Percentiles rank a stretch among this genome's conserved stretches.
Conservation (phyloP, 2,329 filamentous ascomycete species). For the Didymella arachidicola region DNA sequence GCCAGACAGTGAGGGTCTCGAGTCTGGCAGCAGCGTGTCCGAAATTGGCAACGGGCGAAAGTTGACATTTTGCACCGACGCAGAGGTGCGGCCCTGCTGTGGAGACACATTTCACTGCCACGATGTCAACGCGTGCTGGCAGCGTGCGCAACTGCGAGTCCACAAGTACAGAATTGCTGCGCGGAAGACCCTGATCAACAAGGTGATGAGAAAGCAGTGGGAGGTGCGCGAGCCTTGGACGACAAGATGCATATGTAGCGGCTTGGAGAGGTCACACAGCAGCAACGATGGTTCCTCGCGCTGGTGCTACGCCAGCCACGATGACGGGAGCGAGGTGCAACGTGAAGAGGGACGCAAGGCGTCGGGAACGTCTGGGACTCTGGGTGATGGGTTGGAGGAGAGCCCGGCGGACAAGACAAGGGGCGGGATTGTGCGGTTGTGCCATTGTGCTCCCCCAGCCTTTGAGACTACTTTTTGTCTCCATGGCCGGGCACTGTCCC, state of each 20-base stretch:
- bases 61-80: constrained; percentile 9
- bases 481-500: neutral
- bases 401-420: constrained; percentile 9
- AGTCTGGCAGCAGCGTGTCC: constrained; percentile 20
- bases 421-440: constrained; percentile 14
- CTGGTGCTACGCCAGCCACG: constrained; percentile 43
- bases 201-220: constrained; percentile 11
- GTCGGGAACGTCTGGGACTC: constrained; percentile 22
- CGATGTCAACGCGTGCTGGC: constrained; percentile 20
- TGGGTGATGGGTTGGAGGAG: neutral
- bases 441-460: constrained; percentile 3
- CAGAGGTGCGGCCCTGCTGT: constrained; percentile 11
- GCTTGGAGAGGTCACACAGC: constrained; percentile 6
- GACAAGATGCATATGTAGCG: constrained; percentile 11
- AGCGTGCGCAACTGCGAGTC: constrained; percentile 8
- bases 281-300: constrained; percentile 17
- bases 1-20: constrained; percentile 46
- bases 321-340: constrained; percentile 28
- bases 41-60: constrained; percentile 5
- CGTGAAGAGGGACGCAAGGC: constrained; percentile 29
- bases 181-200: constrained; percentile 14
- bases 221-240: constrained; percentile 17
- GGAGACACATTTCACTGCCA: constrained; percentile 19
- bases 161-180: constrained; percentile 2
- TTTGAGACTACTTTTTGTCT: constrained; percentile 10